Base-by-base conservation (phyloP, 2,329 filamentous ascomycete genomes). In the Helotiales sp. region DNA sequence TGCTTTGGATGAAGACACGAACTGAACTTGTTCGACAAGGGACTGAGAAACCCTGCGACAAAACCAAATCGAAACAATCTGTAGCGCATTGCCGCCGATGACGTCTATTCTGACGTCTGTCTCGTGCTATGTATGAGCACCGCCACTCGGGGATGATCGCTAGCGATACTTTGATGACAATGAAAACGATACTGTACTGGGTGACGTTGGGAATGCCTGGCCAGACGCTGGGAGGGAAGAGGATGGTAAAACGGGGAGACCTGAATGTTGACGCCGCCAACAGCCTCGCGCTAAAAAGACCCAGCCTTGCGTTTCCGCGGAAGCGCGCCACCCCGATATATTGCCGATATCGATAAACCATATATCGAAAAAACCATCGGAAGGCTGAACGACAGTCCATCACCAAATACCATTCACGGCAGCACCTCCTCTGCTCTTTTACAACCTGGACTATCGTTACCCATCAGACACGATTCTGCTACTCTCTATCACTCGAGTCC, bases 261-360 rank as follows among this genome's bases (percentile, higher is more conserved):
- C n/a, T n/a, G n/a, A n/a, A n/a, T n/a, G n/a, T n/a, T n/a, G n/a
- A n/a, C n/a, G n/a, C n/a, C n/a, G n/a, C n/a, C n/a, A n/a, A n/a
- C n/a, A n/a, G n/a, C n/a, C n/a, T n/a, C n/a, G n/a, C n/a, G n/a
- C n/a, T n/a, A n/a, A n/a, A n/a, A n/a, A n/a, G n/a, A n/a, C 11
- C 24, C 30, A 57, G 52, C 30, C 47, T 50, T 10, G 52, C 52
- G 30, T 37, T 7, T 24, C 52, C 30, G 5, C 52, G 30, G 52
- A 34, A 24, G 32, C 32, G 11, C 22, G n/a, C 30, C 20, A 11
- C n/a, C 3, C 52, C 52, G 52, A 37, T 37, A 24, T 57, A 1
- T 13, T 37, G 32, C 52, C 52, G 52, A 37, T 57, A 57, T 40
- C 32, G 52, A 57, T 57, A 57, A 57, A 28, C 15, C 26, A 15